Conservation (phyloP, 2,329 filamentous ascomycete genomes). For the Coniella vitis region DNA sequence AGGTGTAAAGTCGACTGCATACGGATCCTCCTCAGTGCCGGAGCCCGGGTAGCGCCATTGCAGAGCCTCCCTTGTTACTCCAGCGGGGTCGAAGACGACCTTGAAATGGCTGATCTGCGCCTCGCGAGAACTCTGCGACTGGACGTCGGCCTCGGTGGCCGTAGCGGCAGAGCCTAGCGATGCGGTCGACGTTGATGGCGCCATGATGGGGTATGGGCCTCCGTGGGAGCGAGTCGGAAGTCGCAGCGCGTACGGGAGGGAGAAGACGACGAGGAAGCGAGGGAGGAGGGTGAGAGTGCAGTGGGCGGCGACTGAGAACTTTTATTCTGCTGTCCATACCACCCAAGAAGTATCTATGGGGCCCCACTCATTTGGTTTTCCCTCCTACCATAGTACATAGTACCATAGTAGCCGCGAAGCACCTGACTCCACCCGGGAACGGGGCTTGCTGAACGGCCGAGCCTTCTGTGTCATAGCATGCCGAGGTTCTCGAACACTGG, state of each 20-base stretch:
- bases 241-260: not conserved
- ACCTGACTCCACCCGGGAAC: not conserved
- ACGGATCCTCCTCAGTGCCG: slow-evolving; percentile 62
- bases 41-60: slow-evolving; percentile 49
- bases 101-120: slow-evolving; percentile 37
- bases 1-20: slow-evolving; percentile 60
- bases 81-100: slow-evolving; percentile 50
- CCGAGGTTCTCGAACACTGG: slow-evolving; percentile 7
- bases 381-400: too few species aligned
- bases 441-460: slow-evolving; percentile 3
- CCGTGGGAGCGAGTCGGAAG: not conserved
- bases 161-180: slow-evolving; percentile 24
- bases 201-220: slow-evolving; percentile 6
- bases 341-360: not conserved
- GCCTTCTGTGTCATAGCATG: slow-evolving; percentile 1
- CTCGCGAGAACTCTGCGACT: slow-evolving; percentile 28
- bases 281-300: not conserved
- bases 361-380: slow-evolving; percentile 1
- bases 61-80: slow-evolving; percentile 50
- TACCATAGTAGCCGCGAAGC: not conserved
- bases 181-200: slow-evolving; percentile 8
- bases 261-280: not conserved
- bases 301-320: not conserved
- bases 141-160: slow-evolving; percentile 33
- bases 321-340: not conserved